These are phyloP conservation scores for Ricinus communis DNA, from an alignment of 345 rosid genomes.

Conservation along the genomic window DNA sequence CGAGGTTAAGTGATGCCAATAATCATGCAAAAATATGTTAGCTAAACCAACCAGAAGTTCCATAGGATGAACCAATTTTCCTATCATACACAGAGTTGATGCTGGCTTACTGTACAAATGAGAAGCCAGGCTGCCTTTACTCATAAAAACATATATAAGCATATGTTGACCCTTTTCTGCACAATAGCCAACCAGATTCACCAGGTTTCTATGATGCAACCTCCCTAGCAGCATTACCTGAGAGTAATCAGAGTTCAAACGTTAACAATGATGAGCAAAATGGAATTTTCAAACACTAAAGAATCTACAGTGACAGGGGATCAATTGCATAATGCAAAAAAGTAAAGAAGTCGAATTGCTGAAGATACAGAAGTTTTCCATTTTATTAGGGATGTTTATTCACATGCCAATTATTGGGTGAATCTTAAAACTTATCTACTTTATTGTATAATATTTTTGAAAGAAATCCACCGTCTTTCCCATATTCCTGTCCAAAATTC, in stretches of 20 bases:
- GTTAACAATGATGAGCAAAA: background rate
- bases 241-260: conserved; percentile 12
- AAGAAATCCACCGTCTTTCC: too few species aligned
- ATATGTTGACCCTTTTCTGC: conserved; percentile 95
- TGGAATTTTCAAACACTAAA: background rate
- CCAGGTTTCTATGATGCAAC: conserved; percentile 94
- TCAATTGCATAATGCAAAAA: background rate
- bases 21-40: background rate
- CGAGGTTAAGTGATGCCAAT: background rate
- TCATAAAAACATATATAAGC: conserved; percentile 96
- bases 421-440: too few species aligned
- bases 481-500: too few species aligned
- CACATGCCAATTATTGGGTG: too few species aligned
- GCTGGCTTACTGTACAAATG: conserved; percentile 82
- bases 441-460: too few species aligned
- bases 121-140: conserved; percentile 94
- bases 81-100: conserved; percentile 11
- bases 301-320: background rate
- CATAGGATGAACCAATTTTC: conserved; percentile 15
- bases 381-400: too few species aligned
- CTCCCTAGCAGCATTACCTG: conserved; percentile 97
- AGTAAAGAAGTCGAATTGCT: too few species aligned
- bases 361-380: too few species aligned
- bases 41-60: background rate
- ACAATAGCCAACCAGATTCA: conserved; percentile 93